Evolutionary conservation across 495 filamentous ascomycete species (phyloP), one percentile per base, ranked within the genome.

Genomic region (Trichocladium uniseriatum): DNA sequence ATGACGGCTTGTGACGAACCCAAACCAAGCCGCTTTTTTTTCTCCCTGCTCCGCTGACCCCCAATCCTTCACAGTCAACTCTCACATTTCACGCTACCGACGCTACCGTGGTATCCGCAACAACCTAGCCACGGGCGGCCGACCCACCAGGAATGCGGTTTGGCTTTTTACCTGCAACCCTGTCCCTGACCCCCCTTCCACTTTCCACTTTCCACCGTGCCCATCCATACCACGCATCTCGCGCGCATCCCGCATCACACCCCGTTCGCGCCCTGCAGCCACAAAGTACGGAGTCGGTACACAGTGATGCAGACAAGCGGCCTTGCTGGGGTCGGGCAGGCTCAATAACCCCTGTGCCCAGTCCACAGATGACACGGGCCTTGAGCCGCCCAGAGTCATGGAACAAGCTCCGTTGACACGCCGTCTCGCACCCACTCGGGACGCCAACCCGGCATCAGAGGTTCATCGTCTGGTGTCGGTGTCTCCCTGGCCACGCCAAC

Each of bases 361-460:
- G 24, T 8, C 3, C 48, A 45, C 60, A 61, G 55, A 63, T 65
- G 62, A 65, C 62, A 60, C 62, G 58, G 58, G 45, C 53, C 47
- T 48, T 52, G 45, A 50, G 56, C 45, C 52, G 4, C 24, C 24
- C 24, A 27, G 24, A 27, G 24, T 54, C 58, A 60, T 61, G 58
- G 61, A 50, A 51, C 59, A 47, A 57, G 56, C 63, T 56, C 57
- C 56, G 57, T 67, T 58, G 53, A 60, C 56, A 59, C 54, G 56
- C 59, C 54, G 41, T 43, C 59, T 56, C 48, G 53, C 55, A 64
- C 53, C 44, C 55, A 27, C n/a, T n/a, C n/a, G 57, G 54, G 61
- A 60, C 57, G 49, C 60, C 63, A 61, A 57, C 56, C 57, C 62
- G 62, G 59, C 58, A 51, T 50, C 52, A 48, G n/a, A n/a, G n/a